A percentile compares a stretch with the other conserved stretches of the same genome.
Evolutionary conservation across 345 rosid genomes (phyloP).

Genomic region (Viola odorata): DNA sequence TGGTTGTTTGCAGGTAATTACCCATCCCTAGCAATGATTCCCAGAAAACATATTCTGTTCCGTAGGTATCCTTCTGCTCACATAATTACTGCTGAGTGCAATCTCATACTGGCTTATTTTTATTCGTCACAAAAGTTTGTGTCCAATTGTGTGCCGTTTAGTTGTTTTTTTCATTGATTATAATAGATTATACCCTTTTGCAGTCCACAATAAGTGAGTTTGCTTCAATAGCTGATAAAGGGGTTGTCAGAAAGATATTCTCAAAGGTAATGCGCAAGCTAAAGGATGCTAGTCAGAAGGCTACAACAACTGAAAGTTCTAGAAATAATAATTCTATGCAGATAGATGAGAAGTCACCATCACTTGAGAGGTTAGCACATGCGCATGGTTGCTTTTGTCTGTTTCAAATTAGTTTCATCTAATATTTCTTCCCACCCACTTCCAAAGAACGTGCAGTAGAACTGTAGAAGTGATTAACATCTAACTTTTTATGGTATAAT

Average conservation of each 20-base stretch:
- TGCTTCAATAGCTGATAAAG: slow-evolving; percentile 72
- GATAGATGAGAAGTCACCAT: slow-evolving; percentile 42
- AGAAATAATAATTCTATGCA: slow-evolving; percentile 43
- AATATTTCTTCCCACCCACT: background rate
- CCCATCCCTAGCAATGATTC: background rate
- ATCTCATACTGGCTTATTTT: no score
- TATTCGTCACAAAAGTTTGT: no score
- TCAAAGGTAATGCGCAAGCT: slow-evolving; percentile 62
- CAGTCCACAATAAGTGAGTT: slow-evolving; percentile 76
- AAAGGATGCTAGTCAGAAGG: slow-evolving; percentile 55
- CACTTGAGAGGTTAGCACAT: slow-evolving; percentile 44
- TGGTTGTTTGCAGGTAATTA: slow-evolving; percentile 78
- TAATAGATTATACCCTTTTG: slow-evolving; percentile 9
- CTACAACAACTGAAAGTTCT: slow-evolving; percentile 40
- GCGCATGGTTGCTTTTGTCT: background rate
- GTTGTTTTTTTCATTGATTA: no score
- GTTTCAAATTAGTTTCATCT: background rate
- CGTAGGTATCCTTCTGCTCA: background rate
- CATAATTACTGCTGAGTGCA: no score
- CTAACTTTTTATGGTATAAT: slow-evolving; percentile 7
- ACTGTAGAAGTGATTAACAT: background rate
- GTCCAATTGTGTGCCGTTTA: no score
- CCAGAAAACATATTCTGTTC: background rate
- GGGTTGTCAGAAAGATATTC: slow-evolving; percentile 45
- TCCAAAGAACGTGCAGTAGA: background rate